Evolutionary conservation across 257 asterid genomes (phyloP), one percentile per base, ranked within the genome.

Genomic region (Leonotis leonurus): DNA sequence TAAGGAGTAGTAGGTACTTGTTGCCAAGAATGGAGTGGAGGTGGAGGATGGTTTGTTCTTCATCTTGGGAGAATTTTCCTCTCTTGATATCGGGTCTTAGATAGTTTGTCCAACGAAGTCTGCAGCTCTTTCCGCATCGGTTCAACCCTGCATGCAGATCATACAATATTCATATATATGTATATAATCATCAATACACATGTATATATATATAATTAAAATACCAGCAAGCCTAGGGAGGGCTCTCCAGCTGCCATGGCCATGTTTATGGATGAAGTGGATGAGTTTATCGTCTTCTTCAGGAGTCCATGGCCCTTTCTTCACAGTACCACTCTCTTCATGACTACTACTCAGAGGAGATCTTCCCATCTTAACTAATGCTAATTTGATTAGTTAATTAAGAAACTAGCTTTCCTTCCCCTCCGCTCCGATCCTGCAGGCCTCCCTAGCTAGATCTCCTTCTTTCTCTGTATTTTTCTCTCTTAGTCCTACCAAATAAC

Each of bases 191-290:
- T n/a, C n/a, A n/a, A n/a, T n/a, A n/a, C n/a, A n/a, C n/a, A n/a
- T n/a, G 9, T 6, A 8, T 1, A 3, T 4, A 30, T 6, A 30
- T 1, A 30, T 3, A 30, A 8, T 3, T 33, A 33, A 2, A 2
- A 1, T 75, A 88, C 96, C 95, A 24, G 96, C 84, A 50, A 78
- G 89, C 73, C 77, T 82, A 0, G 96, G 96, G 54, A 89, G 95
- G 60, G 96, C 96, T 74, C 96, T 79, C 96, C 96, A 89, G 83
- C 95, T 89, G 41, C 90, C 95, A 73, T 89, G 96, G 70, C 96
- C 96, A 17, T 89, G 80, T 70, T 82, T 82, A 1, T 85, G 80
- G 68, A 88, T 82, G 59, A 73, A 63, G 1, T 72, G 73, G 79
- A 79, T 71, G 78, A 88, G 96, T 44, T 73, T 81, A 30, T 88